Conservation (phyloP, 345 rosid genomes). For the Raphanus sativus region DNA sequence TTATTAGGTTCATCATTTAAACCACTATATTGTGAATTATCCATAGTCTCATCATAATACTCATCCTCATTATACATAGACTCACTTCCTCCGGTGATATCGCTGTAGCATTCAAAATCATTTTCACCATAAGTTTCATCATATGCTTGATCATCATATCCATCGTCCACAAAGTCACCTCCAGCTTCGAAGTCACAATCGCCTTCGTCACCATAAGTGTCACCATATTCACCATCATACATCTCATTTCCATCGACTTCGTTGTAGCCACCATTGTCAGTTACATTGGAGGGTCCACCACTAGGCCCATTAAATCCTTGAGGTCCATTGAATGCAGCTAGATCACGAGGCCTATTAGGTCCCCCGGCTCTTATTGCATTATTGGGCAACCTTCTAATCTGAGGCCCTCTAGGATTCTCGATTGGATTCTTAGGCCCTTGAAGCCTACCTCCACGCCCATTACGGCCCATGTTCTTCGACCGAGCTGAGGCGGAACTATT, state of each 20-base stretch:
- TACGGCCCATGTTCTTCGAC: constrained; percentile 3
- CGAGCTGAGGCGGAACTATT: neutral
- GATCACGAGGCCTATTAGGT: constrained; percentile 14
- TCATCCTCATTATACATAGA: constrained; percentile 31
- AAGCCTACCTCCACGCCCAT: neutral
- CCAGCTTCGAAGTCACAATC: constrained; percentile 2
- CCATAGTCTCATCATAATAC: constrained; percentile 5
- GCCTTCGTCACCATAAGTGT: constrained; percentile 23
- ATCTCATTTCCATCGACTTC: constrained; percentile 1
- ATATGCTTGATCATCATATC: constrained; percentile 23
- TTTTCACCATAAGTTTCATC: constrained; percentile 28
- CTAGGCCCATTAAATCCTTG: constrained; percentile 19
- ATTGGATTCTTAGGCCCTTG: constrained; percentile 13
- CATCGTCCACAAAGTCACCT: neutral
- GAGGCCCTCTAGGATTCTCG: constrained; percentile 7
- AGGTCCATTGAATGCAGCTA: constrained; percentile 2
- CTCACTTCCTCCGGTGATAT: constrained; percentile 18
- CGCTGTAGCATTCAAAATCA: constrained; percentile 20
- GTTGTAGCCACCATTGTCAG: constrained; percentile 19
- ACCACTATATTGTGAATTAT: constrained; percentile 10
- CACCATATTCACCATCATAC: constrained; percentile 19
- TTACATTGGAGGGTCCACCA: constrained; percentile 20
- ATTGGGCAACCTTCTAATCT: constrained; percentile 5
- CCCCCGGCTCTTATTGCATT: neutral
- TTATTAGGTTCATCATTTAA: constrained; percentile 1